Percentiles rank a stretch among this genome's conserved stretches.
phyloP scores from a whole-genome alignment of 1,284 basidiomycete genomes.

The Tilletia setariae region DNA sequence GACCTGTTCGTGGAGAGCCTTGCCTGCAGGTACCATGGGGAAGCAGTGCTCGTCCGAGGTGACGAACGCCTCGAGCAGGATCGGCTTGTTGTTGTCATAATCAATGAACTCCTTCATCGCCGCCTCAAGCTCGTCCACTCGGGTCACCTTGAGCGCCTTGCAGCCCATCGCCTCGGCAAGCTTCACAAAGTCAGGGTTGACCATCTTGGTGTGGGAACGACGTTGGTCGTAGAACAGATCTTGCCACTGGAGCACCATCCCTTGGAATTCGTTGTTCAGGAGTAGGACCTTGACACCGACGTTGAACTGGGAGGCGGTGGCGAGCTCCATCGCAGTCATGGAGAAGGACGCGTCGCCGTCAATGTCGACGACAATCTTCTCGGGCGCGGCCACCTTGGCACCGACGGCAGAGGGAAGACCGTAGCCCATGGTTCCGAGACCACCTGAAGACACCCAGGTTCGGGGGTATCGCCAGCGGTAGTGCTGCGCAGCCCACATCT shows the following conservation, averaged over 20 bases:
- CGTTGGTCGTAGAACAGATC: constrained; percentile 90
- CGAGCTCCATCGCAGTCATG: constrained; percentile 99
- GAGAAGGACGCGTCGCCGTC: constrained; percentile 93
- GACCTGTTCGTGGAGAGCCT: constrained; percentile 76
- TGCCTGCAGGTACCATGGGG: constrained; percentile 87
- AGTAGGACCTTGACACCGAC: constrained; percentile 82
- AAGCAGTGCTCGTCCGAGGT: constrained; percentile 88
- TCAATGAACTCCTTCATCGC: constrained; percentile 99
- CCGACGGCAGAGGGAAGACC: constrained; percentile 91
- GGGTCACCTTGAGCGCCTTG: constrained; percentile 77
- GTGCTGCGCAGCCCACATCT: constrained; percentile 98
- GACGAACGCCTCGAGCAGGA: constrained; percentile 86
- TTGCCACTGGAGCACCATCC: constrained; percentile 99
- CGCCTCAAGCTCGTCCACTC: constrained; percentile 71
- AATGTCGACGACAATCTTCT: constrained; percentile 91
- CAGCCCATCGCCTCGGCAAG: constrained; percentile 86
- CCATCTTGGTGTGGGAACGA: constrained; percentile 91
- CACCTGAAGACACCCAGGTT: constrained; percentile 92
- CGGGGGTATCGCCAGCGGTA: constrained; percentile 85
- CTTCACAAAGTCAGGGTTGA: constrained; percentile 86
- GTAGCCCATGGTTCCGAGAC: constrained; percentile 91
- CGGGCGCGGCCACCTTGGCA: constrained; percentile 89
- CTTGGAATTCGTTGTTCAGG: constrained; percentile 58
- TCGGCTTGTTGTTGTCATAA: constrained; percentile 79
- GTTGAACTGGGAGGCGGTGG: constrained; percentile 81